A percentile compares a stretch with the other conserved stretches of the same genome.
These are phyloP conservation scores for Saussurea involucrata DNA, from an alignment of 129 eudicot species.

Conservation along the genomic window DNA sequence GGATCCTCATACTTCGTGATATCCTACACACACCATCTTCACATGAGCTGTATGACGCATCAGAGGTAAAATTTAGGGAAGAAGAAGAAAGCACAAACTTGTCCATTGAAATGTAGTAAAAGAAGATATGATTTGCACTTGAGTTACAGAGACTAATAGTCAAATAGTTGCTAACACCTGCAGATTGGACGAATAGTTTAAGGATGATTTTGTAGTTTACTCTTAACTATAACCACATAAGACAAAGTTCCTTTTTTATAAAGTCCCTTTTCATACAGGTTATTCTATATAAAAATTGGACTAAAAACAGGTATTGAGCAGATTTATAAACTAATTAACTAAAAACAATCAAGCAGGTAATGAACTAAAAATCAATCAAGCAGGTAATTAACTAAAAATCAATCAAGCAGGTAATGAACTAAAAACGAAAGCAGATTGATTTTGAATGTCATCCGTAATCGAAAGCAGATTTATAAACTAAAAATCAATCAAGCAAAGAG, in stretches of 20 bases:
- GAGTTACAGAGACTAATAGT: neutral
- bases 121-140: conserved; percentile 1
- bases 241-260: neutral
- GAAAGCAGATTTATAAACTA: no score
- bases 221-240: no score
- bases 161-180: neutral
- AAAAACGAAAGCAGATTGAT: no score
- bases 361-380: no score
- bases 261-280: neutral
- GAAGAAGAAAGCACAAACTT: neutral
- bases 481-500: no score
- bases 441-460: no score
- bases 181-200: neutral
- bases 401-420: no score
- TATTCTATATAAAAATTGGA: no score
- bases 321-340: no score
- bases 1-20: conserved; percentile 62
- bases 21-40: conserved; percentile 49
- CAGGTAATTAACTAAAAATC: no score
- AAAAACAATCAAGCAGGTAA: no score
- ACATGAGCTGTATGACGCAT: conserved; percentile 5
- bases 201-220: neutral
- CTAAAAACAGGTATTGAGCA: no score
- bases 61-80: neutral
- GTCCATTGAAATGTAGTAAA: neutral